Evolutionary conservation across 495 filamentous ascomycete species (phyloP), one percentile per base, ranked within the genome.

Genomic region (Letharia lupina): DNA sequence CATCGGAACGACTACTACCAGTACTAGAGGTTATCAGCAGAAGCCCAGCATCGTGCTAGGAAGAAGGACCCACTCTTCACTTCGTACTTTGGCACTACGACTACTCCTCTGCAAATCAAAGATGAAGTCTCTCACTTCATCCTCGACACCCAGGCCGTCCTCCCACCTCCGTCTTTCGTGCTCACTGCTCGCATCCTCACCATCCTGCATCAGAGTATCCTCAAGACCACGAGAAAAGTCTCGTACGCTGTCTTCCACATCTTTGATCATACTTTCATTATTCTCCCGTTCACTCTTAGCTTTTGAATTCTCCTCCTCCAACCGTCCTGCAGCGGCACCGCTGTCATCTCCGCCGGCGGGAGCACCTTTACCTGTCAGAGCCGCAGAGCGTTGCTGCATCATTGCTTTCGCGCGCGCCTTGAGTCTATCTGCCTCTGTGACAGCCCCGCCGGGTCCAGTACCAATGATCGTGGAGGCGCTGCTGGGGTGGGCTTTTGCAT

Each of bases 381-480:
- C 93, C 60, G 95, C 95, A 70, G 93, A 90, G 52, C 93, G 88
- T 67, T 96, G 92, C 78, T 98, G 93, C 94, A 99, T 97, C 84
- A 96, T 94, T 48, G 93, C 93, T 75, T 91, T 96, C 42, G 95
- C 93, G 60, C 93, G 86, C 33, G 95, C 95, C 77, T 96, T 96
- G 61, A 98, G 86, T 39, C 93, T 83, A 76, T 99, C 95, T 0
- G 91, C 87, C 75, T 99, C 95, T 33, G 95, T 99, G 56, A 99
- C 82, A 60, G 85, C 77, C 48, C 95, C 95, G 63, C 95, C 94
- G 62, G 91, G 93, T 5, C 95, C 95, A 65, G 93, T 97, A 7
- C 95, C 95, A 64, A 99, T 83, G 68, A 97, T 91, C 35, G 88
- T 81, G n/a, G 87, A 80, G 52, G 90, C 87, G 73, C 89, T 88